These are phyloP conservation scores for Aleurites moluccanus DNA, from an alignment of 441 rosid genomes.

Conservation along the genomic window DNA sequence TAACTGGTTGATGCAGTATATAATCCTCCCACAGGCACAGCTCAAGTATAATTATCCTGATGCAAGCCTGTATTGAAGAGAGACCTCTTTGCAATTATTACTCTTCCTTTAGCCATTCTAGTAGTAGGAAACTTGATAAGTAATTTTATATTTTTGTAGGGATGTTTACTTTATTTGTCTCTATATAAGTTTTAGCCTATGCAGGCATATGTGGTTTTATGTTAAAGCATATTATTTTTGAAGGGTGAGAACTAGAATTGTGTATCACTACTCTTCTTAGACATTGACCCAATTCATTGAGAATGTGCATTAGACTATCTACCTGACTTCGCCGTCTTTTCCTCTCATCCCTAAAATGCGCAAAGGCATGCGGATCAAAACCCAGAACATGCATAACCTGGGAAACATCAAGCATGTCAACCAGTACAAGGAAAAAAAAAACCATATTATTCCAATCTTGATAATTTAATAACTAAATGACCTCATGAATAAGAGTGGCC, in stretches of 20 bases:
- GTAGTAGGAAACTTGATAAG: too few species aligned
- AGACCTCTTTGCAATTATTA: too few species aligned
- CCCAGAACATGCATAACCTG: constrained; percentile 99
- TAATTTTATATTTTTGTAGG: too few species aligned
- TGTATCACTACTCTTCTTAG: not conserved
- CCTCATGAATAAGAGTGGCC: constrained; percentile 97
- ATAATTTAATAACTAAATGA: constrained; percentile 26
- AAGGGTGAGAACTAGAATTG: not conserved
- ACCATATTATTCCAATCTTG: constrained; percentile 13
- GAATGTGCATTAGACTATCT: constrained; percentile 12
- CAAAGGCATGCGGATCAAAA: constrained; percentile 98
- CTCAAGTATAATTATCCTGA: too few species aligned
- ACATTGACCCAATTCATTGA: not conserved
- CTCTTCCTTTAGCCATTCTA: too few species aligned
- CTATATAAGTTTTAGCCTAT: not conserved
- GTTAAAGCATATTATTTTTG: too few species aligned
- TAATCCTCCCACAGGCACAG: too few species aligned
- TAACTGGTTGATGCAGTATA: too few species aligned
- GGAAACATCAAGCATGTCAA: constrained; percentile 16
- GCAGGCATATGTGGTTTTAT: not conserved
- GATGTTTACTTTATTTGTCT: too few species aligned
- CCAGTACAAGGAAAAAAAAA: constrained; percentile 20
- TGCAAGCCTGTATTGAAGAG: too few species aligned
- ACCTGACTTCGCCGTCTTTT: constrained; percentile 96
- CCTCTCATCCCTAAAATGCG: constrained; percentile 98